Evolutionary conservation across 805 yeast genomes (phyloP).

Genomic region (Candida gorgasii): DNA sequence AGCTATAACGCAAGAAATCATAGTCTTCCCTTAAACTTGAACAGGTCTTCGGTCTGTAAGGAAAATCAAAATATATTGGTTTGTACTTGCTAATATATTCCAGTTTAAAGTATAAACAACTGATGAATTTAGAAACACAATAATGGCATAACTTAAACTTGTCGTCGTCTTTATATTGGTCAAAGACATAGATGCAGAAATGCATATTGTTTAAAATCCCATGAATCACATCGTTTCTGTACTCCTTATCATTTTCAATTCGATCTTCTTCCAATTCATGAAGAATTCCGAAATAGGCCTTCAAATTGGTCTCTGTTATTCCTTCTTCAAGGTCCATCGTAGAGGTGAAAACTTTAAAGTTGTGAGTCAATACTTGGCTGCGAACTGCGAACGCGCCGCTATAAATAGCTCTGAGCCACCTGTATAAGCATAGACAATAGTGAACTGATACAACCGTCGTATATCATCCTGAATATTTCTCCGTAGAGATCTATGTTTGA

Average conservation of each 20-base stretch:
- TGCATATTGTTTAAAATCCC: background rate
- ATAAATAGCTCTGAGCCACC: no score
- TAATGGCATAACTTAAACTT: background rate
- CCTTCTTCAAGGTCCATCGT: no score
- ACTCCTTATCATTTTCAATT: background rate
- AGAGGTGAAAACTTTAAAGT: no score
- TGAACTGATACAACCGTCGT: no score
- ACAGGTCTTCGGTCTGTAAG: background rate
- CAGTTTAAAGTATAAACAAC: background rate
- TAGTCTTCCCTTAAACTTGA: background rate
- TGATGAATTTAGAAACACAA: background rate
- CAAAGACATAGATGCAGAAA: conserved; percentile 1
- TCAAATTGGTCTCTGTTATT: background rate
- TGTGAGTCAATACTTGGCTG: no score
- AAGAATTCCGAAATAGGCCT: conserved; percentile 1
- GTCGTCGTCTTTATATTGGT: background rate
- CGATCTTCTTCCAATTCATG: background rate
- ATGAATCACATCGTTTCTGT: conserved; percentile 1
- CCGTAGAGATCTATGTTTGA: no score
- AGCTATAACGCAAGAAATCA: background rate
- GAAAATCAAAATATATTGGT: background rate
- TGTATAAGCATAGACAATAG: no score
- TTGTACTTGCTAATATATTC: background rate
- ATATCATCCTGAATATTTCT: no score
- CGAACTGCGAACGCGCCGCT: no score